Conservation (phyloP, 495 filamentous ascomycete species). For the Extremus antarcticus region DNA sequence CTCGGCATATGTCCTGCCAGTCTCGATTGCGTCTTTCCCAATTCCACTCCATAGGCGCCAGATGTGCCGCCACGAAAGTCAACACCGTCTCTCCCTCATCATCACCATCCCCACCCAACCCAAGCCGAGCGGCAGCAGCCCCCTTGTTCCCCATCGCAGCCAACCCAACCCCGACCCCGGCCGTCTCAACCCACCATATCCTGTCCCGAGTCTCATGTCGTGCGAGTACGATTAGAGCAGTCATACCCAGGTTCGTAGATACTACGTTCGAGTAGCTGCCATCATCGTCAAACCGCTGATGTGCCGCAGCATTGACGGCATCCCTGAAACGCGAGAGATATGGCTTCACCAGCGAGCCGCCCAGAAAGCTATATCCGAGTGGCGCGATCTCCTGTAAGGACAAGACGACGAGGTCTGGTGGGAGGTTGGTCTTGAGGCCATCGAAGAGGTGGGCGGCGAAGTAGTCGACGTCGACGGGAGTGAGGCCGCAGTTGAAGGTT, state of each 20-base stretch:
- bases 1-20: conserved; percentile 70
- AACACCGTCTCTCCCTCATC: conserved; percentile 44
- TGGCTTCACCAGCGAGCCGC: conserved; percentile 63
- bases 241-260: conserved; percentile 73
- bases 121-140: conserved; percentile 66
- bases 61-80: conserved; percentile 79
- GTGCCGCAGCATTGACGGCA: conserved; percentile 58
- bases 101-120: conserved; percentile 31
- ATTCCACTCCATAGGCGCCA: conserved; percentile 73
- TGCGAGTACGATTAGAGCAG: conserved; percentile 71
- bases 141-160: conserved; percentile 92
- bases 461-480: conserved; percentile 47
- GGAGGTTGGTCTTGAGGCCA: conserved; percentile 40
- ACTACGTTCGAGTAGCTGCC: conserved; percentile 40
- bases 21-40: conserved; percentile 64
- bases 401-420: conserved; percentile 33
- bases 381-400: conserved; percentile 89
- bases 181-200: conserved; percentile 52
- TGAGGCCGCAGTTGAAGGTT: conserved; percentile 82
- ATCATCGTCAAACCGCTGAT: not conserved
- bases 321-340: conserved; percentile 60
- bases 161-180: conserved; percentile 69
- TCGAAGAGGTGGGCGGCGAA: conserved; percentile 65
- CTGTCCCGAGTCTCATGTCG: conserved; percentile 42
- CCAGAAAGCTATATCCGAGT: conserved; percentile 70